Conservation (phyloP, 805 yeast genomes). For the Cyberlindnera suaveolens region DNA sequence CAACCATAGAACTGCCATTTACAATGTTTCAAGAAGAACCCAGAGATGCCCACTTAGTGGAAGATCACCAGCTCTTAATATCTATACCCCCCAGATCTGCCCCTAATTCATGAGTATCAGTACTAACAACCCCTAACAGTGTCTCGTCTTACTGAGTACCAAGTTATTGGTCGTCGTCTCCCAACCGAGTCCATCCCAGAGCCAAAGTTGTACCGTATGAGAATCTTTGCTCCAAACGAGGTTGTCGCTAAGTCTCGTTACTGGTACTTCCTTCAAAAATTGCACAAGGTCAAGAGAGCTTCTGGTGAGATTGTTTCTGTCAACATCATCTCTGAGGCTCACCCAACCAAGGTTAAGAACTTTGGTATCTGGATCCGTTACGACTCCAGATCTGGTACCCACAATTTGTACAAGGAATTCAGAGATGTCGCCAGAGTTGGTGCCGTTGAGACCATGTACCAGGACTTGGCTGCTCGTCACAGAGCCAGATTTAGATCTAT, state of each 20-base stretch:
- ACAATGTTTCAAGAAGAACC: too few species aligned
- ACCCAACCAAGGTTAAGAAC: conserved; percentile 99
- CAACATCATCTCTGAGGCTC: conserved; percentile 86
- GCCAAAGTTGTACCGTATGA: conserved; percentile 99
- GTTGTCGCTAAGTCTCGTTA: conserved; percentile 99
- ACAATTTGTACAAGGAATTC: conserved; percentile 99
- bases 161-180: conserved; percentile 99
- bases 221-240: conserved; percentile 98
- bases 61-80: not conserved
- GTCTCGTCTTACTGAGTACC: conserved; percentile 99
- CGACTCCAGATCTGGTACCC: conserved; percentile 99
- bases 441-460: conserved; percentile 98
- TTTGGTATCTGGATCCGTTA: conserved; percentile 99
- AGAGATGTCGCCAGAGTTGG: conserved; percentile 98
- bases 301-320: conserved; percentile 98
- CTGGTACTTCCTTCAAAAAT: conserved; percentile 99
- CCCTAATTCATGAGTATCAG: not conserved
- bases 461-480: conserved; percentile 99
- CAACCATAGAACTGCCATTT: too few species aligned
- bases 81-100: not conserved
- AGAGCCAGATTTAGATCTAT: conserved; percentile 99
- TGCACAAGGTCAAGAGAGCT: conserved; percentile 99
- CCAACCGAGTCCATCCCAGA: conserved; percentile 98
- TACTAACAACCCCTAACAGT: conserved; percentile 32
- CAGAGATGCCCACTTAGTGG: too few species aligned